Base-by-base conservation (phyloP, 2,329 filamentous ascomycete species). In the Pyrenophora tritici-repentis region DNA sequence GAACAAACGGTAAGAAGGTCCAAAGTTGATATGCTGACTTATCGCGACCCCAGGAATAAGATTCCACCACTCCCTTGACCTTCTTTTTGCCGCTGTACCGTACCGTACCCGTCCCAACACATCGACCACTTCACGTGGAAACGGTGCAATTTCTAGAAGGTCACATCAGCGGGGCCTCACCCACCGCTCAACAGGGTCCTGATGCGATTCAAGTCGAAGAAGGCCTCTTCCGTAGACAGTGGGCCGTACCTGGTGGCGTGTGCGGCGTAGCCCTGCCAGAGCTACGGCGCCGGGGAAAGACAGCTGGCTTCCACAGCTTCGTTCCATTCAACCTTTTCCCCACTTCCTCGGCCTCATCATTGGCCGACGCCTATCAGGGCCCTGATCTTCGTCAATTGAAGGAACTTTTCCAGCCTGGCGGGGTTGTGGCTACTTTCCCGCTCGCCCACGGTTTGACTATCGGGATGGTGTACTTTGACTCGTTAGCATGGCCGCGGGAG, bases 211-310 rank as follows among this genome's bases (percentile, higher is more conserved):
- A 67, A 61, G 49, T 40, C 22, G 50, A 63, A 58, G 54, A 39
- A 61, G 56, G 55, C 53, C 56, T 47, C 58, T 66, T 67, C 65
- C 65, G 55, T 49, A 47, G 39, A 17, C 50, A 44, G 42, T 56
- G 53, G 51, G 37, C 53, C 42, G 59, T 59, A 51, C 54, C 56
- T 54, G 58, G 44, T 53, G 47, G 36, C 33, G 50, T 56, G 56
- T 52, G 56, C 58, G 57, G 59, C 56, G 55, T 64, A 53, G 55
- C 56, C 55, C 55, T 65, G 65, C 66, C 67, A 68, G 51, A 53
- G 58, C 52, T 59, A 58, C 63, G 66, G 68, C 62, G 64, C 65
- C 72, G 72, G 72, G 72, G 72, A 74, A 73, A 57, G 51, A 43
- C 42, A 50, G 44, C 56, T 72, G 63, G 71, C 71, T 73, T 71